Evolutionary conservation across 2,329 filamentous ascomycete genomes (phyloP).

Genomic region (Aspergillus thermomutatus): DNA sequence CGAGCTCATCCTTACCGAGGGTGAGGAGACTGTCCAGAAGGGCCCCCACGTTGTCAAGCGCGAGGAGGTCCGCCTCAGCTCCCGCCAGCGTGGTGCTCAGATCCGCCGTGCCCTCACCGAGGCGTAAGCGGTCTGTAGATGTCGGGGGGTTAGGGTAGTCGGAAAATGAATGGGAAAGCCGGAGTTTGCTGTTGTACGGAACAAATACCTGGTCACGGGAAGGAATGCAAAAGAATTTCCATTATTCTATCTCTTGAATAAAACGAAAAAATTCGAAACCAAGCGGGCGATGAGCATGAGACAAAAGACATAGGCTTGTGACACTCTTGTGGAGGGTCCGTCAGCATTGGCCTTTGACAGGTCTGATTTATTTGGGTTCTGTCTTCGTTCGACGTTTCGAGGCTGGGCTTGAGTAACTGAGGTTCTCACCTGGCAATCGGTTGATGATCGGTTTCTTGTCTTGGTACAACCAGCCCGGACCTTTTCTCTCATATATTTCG

Average conservation of each 20-base stretch:
- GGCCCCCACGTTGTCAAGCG: constrained; percentile 64
- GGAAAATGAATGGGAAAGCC: constrained; percentile 34
- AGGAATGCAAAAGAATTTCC: constrained; percentile 24
- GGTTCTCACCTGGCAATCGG: background rate
- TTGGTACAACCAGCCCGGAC: constrained; percentile 3
- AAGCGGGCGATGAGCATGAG: constrained; percentile 7
- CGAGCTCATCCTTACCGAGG: constrained; percentile 98
- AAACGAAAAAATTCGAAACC: constrained; percentile 12
- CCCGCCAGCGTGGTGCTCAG: constrained; percentile 81
- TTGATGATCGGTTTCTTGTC: constrained; percentile 1
- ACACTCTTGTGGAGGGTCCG: background rate
- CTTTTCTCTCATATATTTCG: constrained; percentile 9
- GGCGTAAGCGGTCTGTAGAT: constrained; percentile 42
- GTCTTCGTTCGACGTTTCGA: background rate
- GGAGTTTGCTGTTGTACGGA: constrained; percentile 36
- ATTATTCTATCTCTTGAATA: constrained; percentile 12
- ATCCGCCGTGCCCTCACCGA: constrained; percentile 60
- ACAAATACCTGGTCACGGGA: constrained; percentile 28
- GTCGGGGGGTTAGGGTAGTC: constrained; percentile 25
- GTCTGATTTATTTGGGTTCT: background rate
- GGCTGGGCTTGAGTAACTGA: background rate
- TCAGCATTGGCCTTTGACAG: background rate
- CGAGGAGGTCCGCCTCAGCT: constrained; percentile 69
- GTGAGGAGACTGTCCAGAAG: constrained; percentile 94
- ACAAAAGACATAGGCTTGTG: background rate